phyloP scores from a whole-genome alignment of 306 rosid genomes.

The Rosa multiflora region DNA sequence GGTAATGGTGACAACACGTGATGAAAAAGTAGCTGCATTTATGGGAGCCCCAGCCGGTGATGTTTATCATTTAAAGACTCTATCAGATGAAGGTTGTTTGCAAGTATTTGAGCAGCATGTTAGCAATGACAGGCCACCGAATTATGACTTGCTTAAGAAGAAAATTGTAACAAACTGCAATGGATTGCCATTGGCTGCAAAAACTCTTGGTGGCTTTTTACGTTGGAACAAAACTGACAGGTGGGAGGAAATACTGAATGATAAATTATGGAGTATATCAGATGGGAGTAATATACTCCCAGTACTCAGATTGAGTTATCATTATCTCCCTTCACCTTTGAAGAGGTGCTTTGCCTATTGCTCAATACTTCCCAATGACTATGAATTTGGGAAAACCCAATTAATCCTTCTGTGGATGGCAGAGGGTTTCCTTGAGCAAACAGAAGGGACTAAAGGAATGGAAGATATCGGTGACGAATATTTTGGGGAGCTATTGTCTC shows the following conservation, averaged over 20 bases:
- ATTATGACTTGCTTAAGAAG: background rate
- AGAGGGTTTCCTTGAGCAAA: conserved; percentile 15
- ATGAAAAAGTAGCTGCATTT: conserved; percentile 15
- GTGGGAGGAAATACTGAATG: conserved; percentile 21
- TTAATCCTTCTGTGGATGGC: conserved; percentile 40
- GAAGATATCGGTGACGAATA: conserved; percentile 27
- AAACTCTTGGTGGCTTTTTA: conserved; percentile 30
- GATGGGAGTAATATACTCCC: background rate
- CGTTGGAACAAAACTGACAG: background rate
- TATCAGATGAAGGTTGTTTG: conserved; percentile 22
- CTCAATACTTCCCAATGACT: conserved; percentile 27
- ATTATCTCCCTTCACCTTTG: background rate
- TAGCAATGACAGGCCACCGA: background rate
- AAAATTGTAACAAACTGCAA: conserved; percentile 25
- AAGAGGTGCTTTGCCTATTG: conserved; percentile 45
- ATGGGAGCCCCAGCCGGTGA: background rate
- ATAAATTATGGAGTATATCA: conserved; percentile 13
- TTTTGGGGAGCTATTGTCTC: conserved; percentile 16
- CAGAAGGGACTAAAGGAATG: background rate
- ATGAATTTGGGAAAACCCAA: conserved; percentile 7
- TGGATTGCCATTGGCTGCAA: conserved; percentile 34
- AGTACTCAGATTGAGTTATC: background rate
- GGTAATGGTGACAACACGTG: conserved; percentile 33
- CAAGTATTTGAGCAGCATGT: conserved; percentile 7
- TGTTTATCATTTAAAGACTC: background rate